A percentile compares a stretch with the other conserved stretches of the same genome.
These are phyloP conservation scores for Leccinum incarnatum DNA, from an alignment of 768 basidiomycete genomes.

Conservation along the genomic window DNA sequence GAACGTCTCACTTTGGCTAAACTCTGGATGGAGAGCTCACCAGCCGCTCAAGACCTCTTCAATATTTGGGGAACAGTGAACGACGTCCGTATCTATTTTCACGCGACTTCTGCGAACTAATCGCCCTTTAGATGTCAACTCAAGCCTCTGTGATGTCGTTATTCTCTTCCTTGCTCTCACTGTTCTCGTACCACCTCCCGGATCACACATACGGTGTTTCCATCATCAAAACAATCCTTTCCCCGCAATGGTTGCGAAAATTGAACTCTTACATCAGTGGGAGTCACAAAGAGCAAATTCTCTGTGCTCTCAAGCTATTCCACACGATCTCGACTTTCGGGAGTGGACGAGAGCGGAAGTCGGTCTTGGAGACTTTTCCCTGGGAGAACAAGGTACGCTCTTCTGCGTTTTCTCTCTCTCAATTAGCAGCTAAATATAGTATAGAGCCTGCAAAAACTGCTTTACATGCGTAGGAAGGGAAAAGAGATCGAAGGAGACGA, in stretches of 20 bases:
- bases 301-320: constrained; percentile 65
- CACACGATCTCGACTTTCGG: constrained; percentile 60
- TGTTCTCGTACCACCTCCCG: constrained; percentile 67
- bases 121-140: constrained; percentile 36
- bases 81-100: constrained; percentile 39
- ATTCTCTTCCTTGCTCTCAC: constrained; percentile 55
- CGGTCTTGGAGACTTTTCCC: constrained; percentile 63
- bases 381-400: constrained; percentile 72
- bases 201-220: constrained; percentile 62
- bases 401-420: not conserved
- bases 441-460: constrained; percentile 63
- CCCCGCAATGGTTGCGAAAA: constrained; percentile 50
- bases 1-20: constrained; percentile 56
- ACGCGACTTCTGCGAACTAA: not conserved
- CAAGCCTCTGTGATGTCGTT: constrained; percentile 47
- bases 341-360: constrained; percentile 61
- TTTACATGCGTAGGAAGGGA: constrained; percentile 66
- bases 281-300: constrained; percentile 60
- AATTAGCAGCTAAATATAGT: not conserved
- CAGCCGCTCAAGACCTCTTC: constrained; percentile 62
- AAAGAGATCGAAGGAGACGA: constrained; percentile 40
- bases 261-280: constrained; percentile 64
- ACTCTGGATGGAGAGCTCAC: constrained; percentile 57
- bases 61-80: constrained; percentile 54
- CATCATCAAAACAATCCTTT: constrained; percentile 59